phyloP scores from a whole-genome alignment of 768 basidiomycete genomes.

The Tulasnella sp. region DNA sequence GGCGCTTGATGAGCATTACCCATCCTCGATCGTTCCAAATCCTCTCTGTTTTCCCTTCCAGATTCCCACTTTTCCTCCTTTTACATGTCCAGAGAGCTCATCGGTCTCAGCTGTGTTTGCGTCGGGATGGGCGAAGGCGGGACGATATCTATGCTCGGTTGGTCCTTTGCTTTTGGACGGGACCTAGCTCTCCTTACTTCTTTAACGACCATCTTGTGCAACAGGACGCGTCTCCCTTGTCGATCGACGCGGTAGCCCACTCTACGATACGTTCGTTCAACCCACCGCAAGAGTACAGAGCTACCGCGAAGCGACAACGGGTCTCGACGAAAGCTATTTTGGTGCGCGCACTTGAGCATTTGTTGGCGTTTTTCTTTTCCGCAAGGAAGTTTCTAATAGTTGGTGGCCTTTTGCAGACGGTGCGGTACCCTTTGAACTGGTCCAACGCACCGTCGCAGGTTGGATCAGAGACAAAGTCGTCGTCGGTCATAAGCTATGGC shows the following conservation, averaged over 20 bases:
- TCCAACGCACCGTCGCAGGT: conserved; percentile 55
- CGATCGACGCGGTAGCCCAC: conserved; percentile 33
- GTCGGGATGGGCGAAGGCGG: conserved; percentile 10
- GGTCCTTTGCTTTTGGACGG: background rate
- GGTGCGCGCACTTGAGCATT: background rate
- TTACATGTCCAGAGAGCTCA: conserved; percentile 3
- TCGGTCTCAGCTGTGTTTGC: conserved; percentile 1
- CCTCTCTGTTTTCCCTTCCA: background rate
- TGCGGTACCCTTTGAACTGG: conserved; percentile 43
- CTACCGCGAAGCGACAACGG: conserved; percentile 15
- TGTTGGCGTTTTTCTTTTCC: background rate
- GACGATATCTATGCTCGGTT: conserved; percentile 12
- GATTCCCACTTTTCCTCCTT: background rate
- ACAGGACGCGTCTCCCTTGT: conserved; percentile 5
- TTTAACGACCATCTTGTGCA: background rate
- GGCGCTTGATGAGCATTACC: background rate
- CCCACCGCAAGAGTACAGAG: conserved; percentile 35
- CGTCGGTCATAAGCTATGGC: conserved; percentile 70
- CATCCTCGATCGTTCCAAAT: background rate
- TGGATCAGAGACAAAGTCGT: conserved; percentile 59
- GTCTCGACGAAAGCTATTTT: conserved; percentile 5
- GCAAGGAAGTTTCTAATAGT: background rate
- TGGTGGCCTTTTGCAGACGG: conserved; percentile 29
- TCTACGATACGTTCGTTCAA: conserved; percentile 54
- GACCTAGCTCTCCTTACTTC: background rate